These are phyloP conservation scores for Jacaranda mimosifolia DNA, from an alignment of 257 asterid genomes.

Conservation along the genomic window DNA sequence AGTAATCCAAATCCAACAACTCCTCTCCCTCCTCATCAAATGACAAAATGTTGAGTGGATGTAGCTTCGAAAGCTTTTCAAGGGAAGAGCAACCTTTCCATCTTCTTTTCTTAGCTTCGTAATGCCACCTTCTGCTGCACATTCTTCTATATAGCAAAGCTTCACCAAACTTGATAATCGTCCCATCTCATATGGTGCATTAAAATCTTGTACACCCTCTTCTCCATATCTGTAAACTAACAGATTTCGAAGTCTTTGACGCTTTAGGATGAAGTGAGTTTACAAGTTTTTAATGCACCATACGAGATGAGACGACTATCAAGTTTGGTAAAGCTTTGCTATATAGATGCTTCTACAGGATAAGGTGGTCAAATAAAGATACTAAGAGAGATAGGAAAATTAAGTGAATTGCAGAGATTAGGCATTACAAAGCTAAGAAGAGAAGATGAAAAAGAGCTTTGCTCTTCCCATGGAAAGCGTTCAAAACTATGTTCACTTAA, in stretches of 20 bases:
- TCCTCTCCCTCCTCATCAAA: constrained; percentile 12
- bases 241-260: constrained; percentile 35
- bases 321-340: no score
- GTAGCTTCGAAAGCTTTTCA: constrained; percentile 18
- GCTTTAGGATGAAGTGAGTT: constrained; percentile 20
- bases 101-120: constrained; percentile 42
- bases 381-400: no score
- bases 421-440: constrained; percentile 32
- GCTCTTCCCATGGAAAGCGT: constrained; percentile 35
- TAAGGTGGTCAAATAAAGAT: no score
- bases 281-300: no score
- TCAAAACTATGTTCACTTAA: not conserved
- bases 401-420: no score
- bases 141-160: constrained; percentile 21
- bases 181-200: constrained; percentile 33
- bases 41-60: not conserved
- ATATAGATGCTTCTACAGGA: no score
- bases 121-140: constrained; percentile 23
- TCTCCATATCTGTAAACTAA: not conserved
- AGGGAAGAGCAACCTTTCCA: constrained; percentile 45
- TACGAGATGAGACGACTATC: no score
- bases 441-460: constrained; percentile 46
- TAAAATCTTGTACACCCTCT: not conserved
- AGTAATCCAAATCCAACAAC: constrained; percentile 28
- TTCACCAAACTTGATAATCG: not conserved